These are phyloP conservation scores for Xylaria acuta DNA, from an alignment of 495 filamentous ascomycete species.

Conservation along the genomic window DNA sequence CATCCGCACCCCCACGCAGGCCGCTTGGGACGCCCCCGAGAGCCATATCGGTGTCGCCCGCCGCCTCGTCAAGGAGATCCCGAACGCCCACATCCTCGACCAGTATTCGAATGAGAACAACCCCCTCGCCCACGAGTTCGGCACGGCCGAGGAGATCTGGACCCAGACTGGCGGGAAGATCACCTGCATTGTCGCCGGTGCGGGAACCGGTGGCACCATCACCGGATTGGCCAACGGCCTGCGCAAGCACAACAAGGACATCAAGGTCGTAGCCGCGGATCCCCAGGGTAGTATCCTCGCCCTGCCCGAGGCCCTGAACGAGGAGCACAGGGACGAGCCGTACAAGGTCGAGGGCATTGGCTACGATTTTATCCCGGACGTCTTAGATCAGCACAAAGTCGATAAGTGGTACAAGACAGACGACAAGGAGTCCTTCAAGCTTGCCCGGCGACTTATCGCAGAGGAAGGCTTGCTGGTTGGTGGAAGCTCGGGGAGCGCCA, in stretches of 20 bases:
- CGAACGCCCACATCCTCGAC: conserved; percentile 95
- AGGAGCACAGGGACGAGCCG: conserved; percentile 75
- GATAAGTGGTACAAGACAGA: conserved; percentile 98
- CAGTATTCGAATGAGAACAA: conserved; percentile 95
- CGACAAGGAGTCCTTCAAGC: conserved; percentile 88
- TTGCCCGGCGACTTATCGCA: conserved; percentile 85
- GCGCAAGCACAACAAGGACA: conserved; percentile 79
- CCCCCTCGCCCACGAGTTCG: conserved; percentile 89
- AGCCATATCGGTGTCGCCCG: conserved; percentile 95
- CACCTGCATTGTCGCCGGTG: conserved; percentile 86
- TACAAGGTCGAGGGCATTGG: conserved; percentile 99
- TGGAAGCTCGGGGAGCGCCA: conserved; percentile 91
- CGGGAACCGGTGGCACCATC: conserved; percentile 95
- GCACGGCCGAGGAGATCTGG: conserved; percentile 98
- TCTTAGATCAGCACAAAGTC: conserved; percentile 81
- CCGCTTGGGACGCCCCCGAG: conserved; percentile 92
- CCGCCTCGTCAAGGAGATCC: conserved; percentile 91
- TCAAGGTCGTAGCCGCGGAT: conserved; percentile 91
- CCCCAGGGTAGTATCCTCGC: conserved; percentile 89
- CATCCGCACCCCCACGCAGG: conserved; percentile 95
- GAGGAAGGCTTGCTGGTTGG: conserved; percentile 96
- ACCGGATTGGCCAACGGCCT: conserved; percentile 87
- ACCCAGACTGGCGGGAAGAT: conserved; percentile 84
- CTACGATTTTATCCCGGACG: conserved; percentile 97
- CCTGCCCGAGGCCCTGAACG: conserved; percentile 76